A percentile compares a stretch with the other conserved stretches of the same genome.
Conservation (phyloP, 1,139 yeast species). For the Scheffersomyces segobiensis region DNA sequence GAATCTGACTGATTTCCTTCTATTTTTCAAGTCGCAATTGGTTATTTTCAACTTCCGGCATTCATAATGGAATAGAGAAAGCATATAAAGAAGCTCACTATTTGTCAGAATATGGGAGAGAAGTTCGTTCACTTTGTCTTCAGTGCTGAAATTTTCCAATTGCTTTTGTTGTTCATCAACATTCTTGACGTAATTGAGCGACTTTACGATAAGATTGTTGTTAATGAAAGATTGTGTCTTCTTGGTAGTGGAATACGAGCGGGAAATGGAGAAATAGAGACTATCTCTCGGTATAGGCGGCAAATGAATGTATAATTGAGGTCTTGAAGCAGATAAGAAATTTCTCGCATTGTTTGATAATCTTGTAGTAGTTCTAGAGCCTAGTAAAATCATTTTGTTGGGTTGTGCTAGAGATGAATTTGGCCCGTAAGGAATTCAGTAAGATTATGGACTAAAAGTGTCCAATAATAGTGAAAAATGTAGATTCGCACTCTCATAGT, state of each 20-base stretch:
- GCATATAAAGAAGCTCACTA: slow-evolving; percentile 32
- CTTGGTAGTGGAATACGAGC: background rate
- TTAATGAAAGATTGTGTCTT: background rate
- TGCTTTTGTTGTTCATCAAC: slow-evolving; percentile 29
- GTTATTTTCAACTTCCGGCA: slow-evolving; percentile 34
- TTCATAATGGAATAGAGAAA: slow-evolving; percentile 35
- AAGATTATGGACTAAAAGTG: background rate
- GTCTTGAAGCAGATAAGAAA: background rate
- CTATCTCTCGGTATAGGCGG: background rate
- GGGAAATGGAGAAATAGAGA: background rate
- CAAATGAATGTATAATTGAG: background rate
- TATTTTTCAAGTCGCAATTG: slow-evolving; percentile 8
- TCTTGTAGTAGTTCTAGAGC: background rate
- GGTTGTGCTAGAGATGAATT: background rate
- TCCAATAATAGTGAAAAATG: background rate
- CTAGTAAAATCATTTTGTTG: background rate
- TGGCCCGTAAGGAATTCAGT: background rate
- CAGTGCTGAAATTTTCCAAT: slow-evolving; percentile 18
- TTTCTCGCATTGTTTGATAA: background rate
- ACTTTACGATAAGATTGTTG: slow-evolving; percentile 5
- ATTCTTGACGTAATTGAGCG: slow-evolving; percentile 27
- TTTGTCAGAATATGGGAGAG: slow-evolving; percentile 24
- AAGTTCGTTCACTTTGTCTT: slow-evolving; percentile 23
- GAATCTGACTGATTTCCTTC: slow-evolving; percentile 6
- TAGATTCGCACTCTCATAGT: background rate